Evolutionary conservation across 192 early-diverging fungal species (phyloP), one percentile per base, ranked within the genome.

Genomic region (Bifiguratus adelaidae): DNA sequence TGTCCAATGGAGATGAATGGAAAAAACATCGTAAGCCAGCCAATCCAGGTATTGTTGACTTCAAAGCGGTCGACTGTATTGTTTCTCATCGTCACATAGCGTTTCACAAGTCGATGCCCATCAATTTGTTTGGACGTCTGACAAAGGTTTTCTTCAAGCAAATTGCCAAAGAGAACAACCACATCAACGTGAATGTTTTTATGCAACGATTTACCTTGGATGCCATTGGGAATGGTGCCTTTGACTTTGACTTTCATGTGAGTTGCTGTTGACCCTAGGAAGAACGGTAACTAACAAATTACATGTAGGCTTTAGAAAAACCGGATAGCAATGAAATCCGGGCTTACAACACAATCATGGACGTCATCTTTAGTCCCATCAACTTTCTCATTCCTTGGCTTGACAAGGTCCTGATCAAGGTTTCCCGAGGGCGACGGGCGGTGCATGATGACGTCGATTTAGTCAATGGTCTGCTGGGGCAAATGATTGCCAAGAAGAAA

Each of bases 331-430:
- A 7, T 7, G 40, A 40, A 40, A 15, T n/a, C 11, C 7, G 2
- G 15, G 21, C 30, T 20, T 52, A 52, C 0, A 40, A 52, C 9
- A 42, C 16, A 9, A 18, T 52, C 40, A 42, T 47, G 21, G 30
- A 7, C 19, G 20, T 23, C 8, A 3, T 43, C 2, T 4, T 3
- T 42, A 55, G 50, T 41, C 66, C 69, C 11, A 30, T 74, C 19
- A 66, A 63, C 29, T 46, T 68, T n/a, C 48, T 74, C 20, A 68
- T 74, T 35, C 72, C 72, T 9, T 29, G 57, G 13, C 50, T 71
- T 25, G 73, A 74, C 48, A 56, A 58, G 41, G 58, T 55, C 43
- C 63, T 63, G 2, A 21, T 50, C 19, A 19, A 36, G 9, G 33
- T 40, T 7, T 35, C 65, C 4, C 63, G 59, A 7, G 51, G 44